Evolutionary conservation across 2,329 filamentous ascomycete genomes (phyloP), one percentile per base, ranked within the genome.

Genomic region (Aspergillus sp.): DNA sequence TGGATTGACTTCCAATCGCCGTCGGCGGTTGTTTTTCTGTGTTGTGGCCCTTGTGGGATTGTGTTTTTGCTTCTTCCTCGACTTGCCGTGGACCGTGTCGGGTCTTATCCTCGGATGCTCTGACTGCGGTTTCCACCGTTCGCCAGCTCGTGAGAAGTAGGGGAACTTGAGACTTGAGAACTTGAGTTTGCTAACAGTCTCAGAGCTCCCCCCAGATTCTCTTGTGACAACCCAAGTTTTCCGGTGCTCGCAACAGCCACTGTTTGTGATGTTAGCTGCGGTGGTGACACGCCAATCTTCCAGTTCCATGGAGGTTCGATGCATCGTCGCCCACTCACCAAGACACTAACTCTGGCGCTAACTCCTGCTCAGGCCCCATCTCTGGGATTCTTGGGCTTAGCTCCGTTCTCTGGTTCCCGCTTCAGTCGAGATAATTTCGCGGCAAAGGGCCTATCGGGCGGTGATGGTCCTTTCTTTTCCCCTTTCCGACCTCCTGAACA

Each of bases 1-100:
- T 64, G 62, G 52, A 43, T 52, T 60, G 40, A 58, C 57, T 25
- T 57, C 44, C 49, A 15, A 23, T 50, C 37, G 25, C 19, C 48
- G 39, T 47, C 39, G 15, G 7, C 12, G 8, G 15, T 45, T 39
- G 33, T 37, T 35, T 46, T 52, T 46, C 7, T 14, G 47, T 31
- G 27, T 4, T 31, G 27, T 21, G 21, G 21, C 21, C 21, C 21
- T 21, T 21, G 21, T 31, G 27, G 27, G 9, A 31, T 31, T 31
- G 27, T 31, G 9, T 31, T 31, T 17, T 50, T 19, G n/a, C 17
- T 19, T 52, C 11, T 52, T 41, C 40, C 21, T 43, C 21, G 14
- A 31, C 12, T 11, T 39, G 21, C 8, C 17, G 35, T n/a, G 12
- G 14, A 35, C 46, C 17, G 46, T 27, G 44, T 19, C 25, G 40